Base-by-base conservation (phyloP, 805 yeast species). In the Ogataea wickerhamii region DNA sequence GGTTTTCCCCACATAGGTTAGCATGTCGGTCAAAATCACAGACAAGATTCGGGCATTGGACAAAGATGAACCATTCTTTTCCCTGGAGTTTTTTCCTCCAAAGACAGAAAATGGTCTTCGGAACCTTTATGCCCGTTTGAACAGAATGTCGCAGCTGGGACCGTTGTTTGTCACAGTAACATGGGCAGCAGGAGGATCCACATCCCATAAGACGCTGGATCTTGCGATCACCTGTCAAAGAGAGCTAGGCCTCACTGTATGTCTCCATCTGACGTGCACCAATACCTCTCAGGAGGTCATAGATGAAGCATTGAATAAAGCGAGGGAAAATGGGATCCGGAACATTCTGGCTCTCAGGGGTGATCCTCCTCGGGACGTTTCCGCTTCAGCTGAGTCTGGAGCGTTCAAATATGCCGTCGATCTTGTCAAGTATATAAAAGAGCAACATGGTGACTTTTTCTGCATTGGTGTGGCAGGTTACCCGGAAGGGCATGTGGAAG, bases 171-270 rank as follows among this genome's bases (percentile, higher is more conserved):
- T 91, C 38, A 87, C 96, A 3, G 83, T 93, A 11, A 93, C 99
- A 0, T 93, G 98, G 97, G 98, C 98, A 23, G 98, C 98, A 4
- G 98, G 98, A 28, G 98, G 98, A 3, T 80, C 95, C 4, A 87
- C 97, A 7, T 78, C 91, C 32, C 82, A 77, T 34, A 88, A 87
- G 65, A 86, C 96, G 0, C 61, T 93, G 41, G 91, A 86, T 30
- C 68, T 93, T 41, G 96, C 96, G 1, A 68, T 76, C 18, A 73
- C 85, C 2, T 82, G 94, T 50, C 87, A 84, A 52, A 65, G 73
- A 32, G 87, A 81, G 34, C 69, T 89, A 41, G 82, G 82, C 3
- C 64, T 91, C n/a, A 87, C 96, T 3, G 87, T 96, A 0, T 89
- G 96, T 48, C 72, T 94, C 66, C 99, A 93, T 60, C 67, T 93